These are phyloP conservation scores for Kurtzmaniella natalensis DNA, from an alignment of 1,139 yeast species.

Conservation along the genomic window DNA sequence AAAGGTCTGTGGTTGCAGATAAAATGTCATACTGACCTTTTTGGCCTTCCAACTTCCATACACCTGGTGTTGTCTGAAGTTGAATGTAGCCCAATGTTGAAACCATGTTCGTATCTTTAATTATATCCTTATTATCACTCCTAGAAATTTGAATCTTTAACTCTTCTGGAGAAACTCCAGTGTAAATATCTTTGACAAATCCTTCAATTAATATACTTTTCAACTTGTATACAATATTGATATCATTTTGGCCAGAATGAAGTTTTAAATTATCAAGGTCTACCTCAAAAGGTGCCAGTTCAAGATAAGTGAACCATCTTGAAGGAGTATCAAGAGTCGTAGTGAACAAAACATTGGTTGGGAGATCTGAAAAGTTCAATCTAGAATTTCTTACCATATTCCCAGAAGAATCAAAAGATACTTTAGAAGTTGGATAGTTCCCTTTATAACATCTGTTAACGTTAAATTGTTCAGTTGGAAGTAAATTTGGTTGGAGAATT, in stretches of 20 bases:
- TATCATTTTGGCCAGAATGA: slow-evolving; percentile 6
- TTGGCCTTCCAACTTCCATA: slow-evolving; percentile 46
- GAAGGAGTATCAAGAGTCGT: slow-evolving; percentile 60
- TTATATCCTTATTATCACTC: slow-evolving; percentile 1
- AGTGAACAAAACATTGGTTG: slow-evolving; percentile 47
- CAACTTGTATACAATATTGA: slow-evolving; percentile 22
- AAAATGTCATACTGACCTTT: slow-evolving; percentile 31
- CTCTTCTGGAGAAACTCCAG: slow-evolving; percentile 45
- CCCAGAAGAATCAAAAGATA: slow-evolving; percentile 41
- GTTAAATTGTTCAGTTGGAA: slow-evolving; percentile 33
- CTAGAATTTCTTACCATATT: slow-evolving; percentile 12
- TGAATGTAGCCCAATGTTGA: slow-evolving; percentile 74
- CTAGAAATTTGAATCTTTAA: slow-evolving; percentile 39
- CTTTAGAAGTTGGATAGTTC: slow-evolving; percentile 29
- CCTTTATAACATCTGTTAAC: slow-evolving; percentile 59
- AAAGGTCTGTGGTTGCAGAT: slow-evolving; percentile 28
- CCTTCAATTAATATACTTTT: slow-evolving; percentile 65
- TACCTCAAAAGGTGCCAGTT: slow-evolving; percentile 31
- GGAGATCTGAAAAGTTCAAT: slow-evolving; percentile 26
- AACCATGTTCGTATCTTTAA: slow-evolving; percentile 64
- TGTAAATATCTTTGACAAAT: slow-evolving; percentile 46
- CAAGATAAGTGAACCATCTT: slow-evolving; percentile 59
- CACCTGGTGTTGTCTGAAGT: slow-evolving; percentile 64
- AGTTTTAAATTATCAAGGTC: slow-evolving; percentile 61
- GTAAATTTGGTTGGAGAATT: slow-evolving; percentile 52